These are phyloP conservation scores for Myxozyma vanderwaltii DNA, from an alignment of 805 yeast genomes.

Conservation along the genomic window DNA sequence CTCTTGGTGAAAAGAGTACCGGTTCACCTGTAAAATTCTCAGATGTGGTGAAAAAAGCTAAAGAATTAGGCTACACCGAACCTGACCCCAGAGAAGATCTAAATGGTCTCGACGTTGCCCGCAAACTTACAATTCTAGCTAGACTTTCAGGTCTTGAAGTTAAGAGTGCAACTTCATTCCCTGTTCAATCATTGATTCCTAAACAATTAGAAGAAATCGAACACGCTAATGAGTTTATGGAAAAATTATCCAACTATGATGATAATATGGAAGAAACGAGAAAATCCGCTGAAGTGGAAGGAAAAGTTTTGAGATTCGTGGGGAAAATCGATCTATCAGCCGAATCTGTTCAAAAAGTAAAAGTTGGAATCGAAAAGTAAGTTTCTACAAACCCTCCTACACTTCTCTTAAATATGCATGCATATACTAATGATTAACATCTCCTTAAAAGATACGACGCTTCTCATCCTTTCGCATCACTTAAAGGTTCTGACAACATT, in stretches of 20 bases:
- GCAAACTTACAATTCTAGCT: slow-evolving; percentile 95
- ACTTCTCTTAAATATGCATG: no score
- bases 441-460: slow-evolving; percentile 69
- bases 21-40: slow-evolving; percentile 70
- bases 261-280: slow-evolving; percentile 74
- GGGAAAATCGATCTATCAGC: slow-evolving; percentile 76
- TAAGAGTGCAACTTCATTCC: slow-evolving; percentile 87
- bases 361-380: slow-evolving; percentile 75
- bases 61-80: slow-evolving; percentile 91
- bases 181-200: slow-evolving; percentile 92
- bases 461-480: slow-evolving; percentile 93
- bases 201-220: slow-evolving; percentile 71
- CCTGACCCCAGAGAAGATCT: slow-evolving; percentile 99
- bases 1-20: slow-evolving; percentile 50
- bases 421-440: no score
- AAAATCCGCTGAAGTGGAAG: slow-evolving; percentile 75
- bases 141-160: slow-evolving; percentile 86
- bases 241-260: slow-evolving; percentile 81
- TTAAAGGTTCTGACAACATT: slow-evolving; percentile 95
- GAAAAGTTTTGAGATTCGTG: slow-evolving; percentile 89
- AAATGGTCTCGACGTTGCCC: slow-evolving; percentile 97
- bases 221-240: slow-evolving; percentile 54
- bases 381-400: background rate
- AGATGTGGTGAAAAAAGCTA: slow-evolving; percentile 85
- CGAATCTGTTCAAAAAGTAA: slow-evolving; percentile 50